phyloP scores from a whole-genome alignment of 2,329 filamentous ascomycete species.

The Geosmithia morbida region DNA sequence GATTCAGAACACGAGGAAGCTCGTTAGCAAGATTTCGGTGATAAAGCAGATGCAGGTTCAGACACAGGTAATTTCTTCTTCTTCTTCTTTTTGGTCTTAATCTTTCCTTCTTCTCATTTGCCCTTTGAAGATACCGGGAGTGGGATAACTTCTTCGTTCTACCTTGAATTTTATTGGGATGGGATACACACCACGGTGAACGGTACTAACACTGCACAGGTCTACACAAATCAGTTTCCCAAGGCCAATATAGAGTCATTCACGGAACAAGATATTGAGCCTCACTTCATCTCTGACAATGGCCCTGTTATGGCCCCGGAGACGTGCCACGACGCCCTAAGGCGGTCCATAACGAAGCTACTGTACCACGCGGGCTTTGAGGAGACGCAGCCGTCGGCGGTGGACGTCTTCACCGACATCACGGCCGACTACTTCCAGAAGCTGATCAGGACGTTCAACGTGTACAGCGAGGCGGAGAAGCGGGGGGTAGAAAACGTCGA shows the following conservation, averaged over 20 bases:
- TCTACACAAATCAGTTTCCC: conserved; percentile 96
- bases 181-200: background rate
- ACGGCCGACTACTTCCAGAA: conserved; percentile 84
- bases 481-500: conserved; percentile 36
- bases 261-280: conserved; percentile 68
- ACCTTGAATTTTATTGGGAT: too few relatives aligned
- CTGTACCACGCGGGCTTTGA: conserved; percentile 96
- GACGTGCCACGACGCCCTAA: conserved; percentile 69
- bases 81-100: too few relatives aligned
- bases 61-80: conserved; percentile 49
- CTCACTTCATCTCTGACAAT: conserved; percentile 80
- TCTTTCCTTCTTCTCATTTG: too few relatives aligned
- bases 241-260: conserved; percentile 91
- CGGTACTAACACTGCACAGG: conserved; percentile 28
- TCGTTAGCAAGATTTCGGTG: conserved; percentile 91
- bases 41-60: conserved; percentile 99
- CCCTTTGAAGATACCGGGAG: too few relatives aligned
- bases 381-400: conserved; percentile 86
- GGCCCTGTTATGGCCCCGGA: conserved; percentile 77
- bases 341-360: conserved; percentile 84
- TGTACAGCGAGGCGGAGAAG: conserved; percentile 75
- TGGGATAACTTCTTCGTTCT: too few relatives aligned
- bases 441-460: conserved; percentile 62
- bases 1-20: conserved; percentile 91
- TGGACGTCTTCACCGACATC: conserved; percentile 81